phyloP scores from a whole-genome alignment of 2,329 filamentous ascomycete species.

The Sphaceloma murrayae region DNA sequence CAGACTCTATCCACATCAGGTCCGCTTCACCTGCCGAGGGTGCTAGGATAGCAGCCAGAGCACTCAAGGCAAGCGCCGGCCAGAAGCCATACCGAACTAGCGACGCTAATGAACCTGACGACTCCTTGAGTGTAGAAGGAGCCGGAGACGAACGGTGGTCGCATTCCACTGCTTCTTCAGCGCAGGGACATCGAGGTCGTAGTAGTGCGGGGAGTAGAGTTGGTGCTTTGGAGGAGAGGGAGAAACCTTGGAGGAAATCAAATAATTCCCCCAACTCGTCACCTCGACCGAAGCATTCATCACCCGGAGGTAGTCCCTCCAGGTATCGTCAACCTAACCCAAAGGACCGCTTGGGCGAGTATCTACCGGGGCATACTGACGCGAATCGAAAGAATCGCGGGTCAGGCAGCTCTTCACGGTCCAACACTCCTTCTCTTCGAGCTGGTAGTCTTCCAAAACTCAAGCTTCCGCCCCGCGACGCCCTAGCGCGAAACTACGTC shows the following conservation, averaged over 20 bases:
- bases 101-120: slow-evolving; percentile 13
- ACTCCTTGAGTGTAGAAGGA: slow-evolving; percentile 4
- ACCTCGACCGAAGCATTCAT: not conserved
- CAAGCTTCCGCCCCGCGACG: slow-evolving; percentile 7
- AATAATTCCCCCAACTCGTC: slow-evolving; percentile 2
- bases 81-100: slow-evolving; percentile 4
- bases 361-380: slow-evolving; percentile 2
- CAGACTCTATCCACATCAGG: slow-evolving; percentile 14
- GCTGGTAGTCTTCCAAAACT: slow-evolving; percentile 9
- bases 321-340: not conserved
- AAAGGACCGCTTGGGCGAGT: slow-evolving; percentile 5
- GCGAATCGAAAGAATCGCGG: slow-evolving; percentile 19
- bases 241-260: slow-evolving; percentile 8
- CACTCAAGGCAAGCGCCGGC: slow-evolving; percentile 15
- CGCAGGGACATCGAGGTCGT: slow-evolving; percentile 1
- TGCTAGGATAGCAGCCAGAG: slow-evolving; percentile 11
- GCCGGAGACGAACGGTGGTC: slow-evolving; percentile 9
- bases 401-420: slow-evolving; percentile 21
- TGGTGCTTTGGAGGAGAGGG: slow-evolving; percentile 6
- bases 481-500: slow-evolving; percentile 1
- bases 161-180: slow-evolving; percentile 7
- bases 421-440: slow-evolving; percentile 4
- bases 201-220: slow-evolving; percentile 5
- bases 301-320: slow-evolving; percentile 12
- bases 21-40: slow-evolving; percentile 15